A percentile compares a stretch with the other conserved stretches of the same genome.
These are phyloP conservation scores for Mycena olivaceomarginata DNA, from an alignment of 768 basidiomycete species.

Conservation along the genomic window DNA sequence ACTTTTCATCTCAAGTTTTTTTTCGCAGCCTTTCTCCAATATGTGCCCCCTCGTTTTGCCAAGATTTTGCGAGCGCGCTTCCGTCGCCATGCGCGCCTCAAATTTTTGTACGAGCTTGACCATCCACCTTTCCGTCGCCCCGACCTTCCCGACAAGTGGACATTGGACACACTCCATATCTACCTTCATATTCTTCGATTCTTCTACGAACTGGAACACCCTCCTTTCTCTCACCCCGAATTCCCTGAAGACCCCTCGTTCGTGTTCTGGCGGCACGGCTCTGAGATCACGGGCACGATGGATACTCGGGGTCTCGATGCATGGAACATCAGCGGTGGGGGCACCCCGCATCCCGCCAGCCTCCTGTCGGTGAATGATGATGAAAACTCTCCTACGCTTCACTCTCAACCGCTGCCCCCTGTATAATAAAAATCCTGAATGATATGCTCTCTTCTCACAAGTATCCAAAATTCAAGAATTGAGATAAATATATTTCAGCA, in stretches of 20 bases:
- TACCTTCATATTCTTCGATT: neutral
- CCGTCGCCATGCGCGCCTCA: neutral
- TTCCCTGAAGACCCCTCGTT: neutral
- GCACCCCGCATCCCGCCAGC: no score
- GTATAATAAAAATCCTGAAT: no score
- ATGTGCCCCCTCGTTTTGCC: neutral
- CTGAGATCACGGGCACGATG: neutral
- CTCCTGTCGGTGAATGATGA: no score
- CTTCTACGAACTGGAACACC: neutral
- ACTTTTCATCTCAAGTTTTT: no score
- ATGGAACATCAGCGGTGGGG: neutral
- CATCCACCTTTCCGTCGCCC: neutral
- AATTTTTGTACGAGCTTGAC: neutral
- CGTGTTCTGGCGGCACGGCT: neutral
- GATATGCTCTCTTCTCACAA: no score
- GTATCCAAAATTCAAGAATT: no score
- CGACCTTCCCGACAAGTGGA: neutral
- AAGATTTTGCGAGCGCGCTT: neutral
- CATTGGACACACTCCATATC: no score
- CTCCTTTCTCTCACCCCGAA: neutral
- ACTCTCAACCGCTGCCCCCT: no score
- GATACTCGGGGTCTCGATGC: neutral
- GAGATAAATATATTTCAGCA: no score
- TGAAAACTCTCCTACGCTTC: no score
- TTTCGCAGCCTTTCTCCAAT: neutral